Evolutionary conservation across 192 early-diverging fungal genomes (phyloP).

Genomic region (Gonapodya prolifera): DNA sequence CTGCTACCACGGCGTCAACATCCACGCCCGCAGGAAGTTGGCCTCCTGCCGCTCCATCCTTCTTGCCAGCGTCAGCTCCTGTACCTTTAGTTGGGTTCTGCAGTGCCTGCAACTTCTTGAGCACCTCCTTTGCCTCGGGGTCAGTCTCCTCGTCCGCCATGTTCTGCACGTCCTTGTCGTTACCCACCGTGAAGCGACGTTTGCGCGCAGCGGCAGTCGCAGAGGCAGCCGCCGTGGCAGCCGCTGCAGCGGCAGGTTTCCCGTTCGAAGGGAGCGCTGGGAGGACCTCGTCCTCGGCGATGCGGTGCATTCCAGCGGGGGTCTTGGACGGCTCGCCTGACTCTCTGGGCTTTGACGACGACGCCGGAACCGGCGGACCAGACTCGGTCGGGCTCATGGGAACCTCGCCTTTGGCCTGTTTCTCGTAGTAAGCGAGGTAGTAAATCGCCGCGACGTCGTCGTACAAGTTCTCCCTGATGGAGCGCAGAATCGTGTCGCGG

Average conservation of each 20-base stretch:
- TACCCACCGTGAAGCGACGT: constrained; percentile 33
- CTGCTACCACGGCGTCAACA: too few relatives aligned
- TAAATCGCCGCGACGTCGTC: constrained; percentile 44
- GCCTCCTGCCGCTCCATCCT: neutral
- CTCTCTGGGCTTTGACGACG: too few relatives aligned
- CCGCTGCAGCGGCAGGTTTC: constrained; percentile 11
- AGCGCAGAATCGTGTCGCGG: constrained; percentile 27
- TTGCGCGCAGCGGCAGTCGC: neutral
- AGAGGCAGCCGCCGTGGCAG: neutral
- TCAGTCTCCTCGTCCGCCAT: constrained; percentile 25
- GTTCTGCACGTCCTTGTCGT: constrained; percentile 28
- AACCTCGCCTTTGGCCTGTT: constrained; percentile 15
- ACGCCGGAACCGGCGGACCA: too few relatives aligned
- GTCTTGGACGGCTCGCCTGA: neutral
- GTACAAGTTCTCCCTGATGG: constrained; percentile 38
- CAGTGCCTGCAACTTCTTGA: constrained; percentile 17
- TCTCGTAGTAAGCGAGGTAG: constrained; percentile 50
- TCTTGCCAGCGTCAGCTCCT: neutral
- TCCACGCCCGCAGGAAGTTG: neutral
- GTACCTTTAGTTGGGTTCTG: neutral
- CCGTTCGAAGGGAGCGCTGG: neutral
- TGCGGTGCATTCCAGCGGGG: neutral
- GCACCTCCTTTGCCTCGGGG: constrained; percentile 18
- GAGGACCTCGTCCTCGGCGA: constrained; percentile 4
- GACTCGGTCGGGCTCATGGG: neutral